These are phyloP conservation scores for Fusarium sp. DNA, from an alignment of 2,329 filamentous ascomycete genomes.

Conservation along the genomic window DNA sequence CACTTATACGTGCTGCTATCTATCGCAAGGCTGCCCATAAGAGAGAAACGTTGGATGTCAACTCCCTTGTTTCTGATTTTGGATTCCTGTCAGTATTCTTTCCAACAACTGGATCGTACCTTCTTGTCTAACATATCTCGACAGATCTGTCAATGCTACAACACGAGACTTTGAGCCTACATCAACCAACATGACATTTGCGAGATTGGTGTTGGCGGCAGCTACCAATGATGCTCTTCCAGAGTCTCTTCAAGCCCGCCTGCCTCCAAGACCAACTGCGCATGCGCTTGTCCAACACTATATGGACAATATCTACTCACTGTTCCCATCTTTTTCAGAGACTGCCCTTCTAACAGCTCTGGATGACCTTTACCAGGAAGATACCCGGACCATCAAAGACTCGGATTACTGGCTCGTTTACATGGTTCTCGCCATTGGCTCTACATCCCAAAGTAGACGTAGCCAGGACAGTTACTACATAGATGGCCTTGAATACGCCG, in stretches of 20 bases:
- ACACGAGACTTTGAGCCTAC: slow-evolving; percentile 93
- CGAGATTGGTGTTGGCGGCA: slow-evolving; percentile 86
- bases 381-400: slow-evolving; percentile 69
- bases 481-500: slow-evolving; percentile 66
- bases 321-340: slow-evolving; percentile 87
- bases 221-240: slow-evolving; percentile 79
- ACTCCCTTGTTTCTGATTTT: slow-evolving; percentile 93
- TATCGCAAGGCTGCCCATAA: slow-evolving; percentile 72
- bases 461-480: slow-evolving; percentile 72
- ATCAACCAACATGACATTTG: slow-evolving; percentile 90
- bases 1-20: slow-evolving; percentile 70
- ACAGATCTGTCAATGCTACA: slow-evolving; percentile 90
- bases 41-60: slow-evolving; percentile 85
- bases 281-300: slow-evolving; percentile 83
- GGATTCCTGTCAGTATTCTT: slow-evolving; percentile 76
- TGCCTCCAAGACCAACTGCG: slow-evolving; percentile 78
- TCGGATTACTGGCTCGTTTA: slow-evolving; percentile 88
- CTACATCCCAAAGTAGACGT: slow-evolving; percentile 76
- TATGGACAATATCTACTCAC: slow-evolving; percentile 80
- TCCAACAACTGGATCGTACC: neutral
- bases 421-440: slow-evolving; percentile 88
- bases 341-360: slow-evolving; percentile 80
- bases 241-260: slow-evolving; percentile 64
- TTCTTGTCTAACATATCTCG: slow-evolving; percentile 10
- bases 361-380: slow-evolving; percentile 82